Base-by-base conservation (phyloP, 179 eudicot genomes). In the Beta lomatogona region DNA sequence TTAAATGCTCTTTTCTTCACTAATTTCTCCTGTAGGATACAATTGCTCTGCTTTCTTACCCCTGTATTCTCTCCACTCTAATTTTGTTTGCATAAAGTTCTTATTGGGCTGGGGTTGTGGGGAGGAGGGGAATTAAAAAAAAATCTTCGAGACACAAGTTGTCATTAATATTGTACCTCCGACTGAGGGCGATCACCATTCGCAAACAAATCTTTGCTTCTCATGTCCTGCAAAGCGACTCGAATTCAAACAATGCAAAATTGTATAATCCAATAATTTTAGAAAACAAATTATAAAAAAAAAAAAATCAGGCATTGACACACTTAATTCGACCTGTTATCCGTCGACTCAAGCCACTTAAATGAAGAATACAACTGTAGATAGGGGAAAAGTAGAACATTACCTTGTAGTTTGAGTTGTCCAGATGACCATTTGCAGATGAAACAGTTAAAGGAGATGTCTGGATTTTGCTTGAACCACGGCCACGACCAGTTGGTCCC, bases 361-460 rank as follows among this genome's bases (percentile, higher is more conserved):
- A 9, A 48, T 48, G 66, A 76, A 21, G 67, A 79, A 71, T 66
- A 80, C 28, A 41, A 18, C 15, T n/a, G 65, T 64, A 57, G 8
- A 45, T 48, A 52, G 6, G 80, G 11, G 21, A 57, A 55, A 7
- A 65, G 48, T 55, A 74, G 18, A 70, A 76, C 9, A 57, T 68
- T 60, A 91, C 98, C 96, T 91, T 89, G 55, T 82, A 79, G 86
- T 80, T 79, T 69, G 89, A 83, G 85, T 83, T 93, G 58, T 88
- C 95, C 58, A 83, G 84, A 80, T 88, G 95, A 77, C 97, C 97
- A 89, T 92, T 97, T 76, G 88, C 82, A 53, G 83, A 81, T 31
- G 86, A 82, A 79, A 53, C 82, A 54, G 78, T 64, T 66, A 83
- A 83, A 53, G 89, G 84, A 64, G 90, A 79, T 54, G 81, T 63